Evolutionary conservation across 164 flowering plant species (phyloP).

Genomic region (Sedum album): DNA sequence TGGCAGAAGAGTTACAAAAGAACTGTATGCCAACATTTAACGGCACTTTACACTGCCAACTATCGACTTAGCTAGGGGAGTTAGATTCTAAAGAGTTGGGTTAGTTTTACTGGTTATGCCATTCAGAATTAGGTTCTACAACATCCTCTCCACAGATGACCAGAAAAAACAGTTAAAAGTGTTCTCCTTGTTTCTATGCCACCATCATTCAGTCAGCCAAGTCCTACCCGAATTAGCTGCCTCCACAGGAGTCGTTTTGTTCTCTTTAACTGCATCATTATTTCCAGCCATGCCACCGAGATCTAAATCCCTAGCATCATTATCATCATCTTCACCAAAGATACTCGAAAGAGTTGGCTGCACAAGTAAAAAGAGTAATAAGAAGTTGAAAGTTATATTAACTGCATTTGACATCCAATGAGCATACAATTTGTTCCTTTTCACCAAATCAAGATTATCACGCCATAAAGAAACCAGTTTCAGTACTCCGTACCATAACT

Average conservation of each 20-base stretch:
- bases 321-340: constrained; percentile 6
- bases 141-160: too few relatives aligned
- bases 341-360: constrained; percentile 3
- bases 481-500: too few relatives aligned
- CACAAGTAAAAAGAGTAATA: neutral
- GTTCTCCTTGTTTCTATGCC: neutral
- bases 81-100: neutral
- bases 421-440: neutral
- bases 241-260: neutral
- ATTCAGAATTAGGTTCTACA: too few relatives aligned
- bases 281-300: neutral
- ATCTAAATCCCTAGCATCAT: constrained; percentile 2
- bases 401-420: neutral
- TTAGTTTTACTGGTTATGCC: neutral
- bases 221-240: neutral
- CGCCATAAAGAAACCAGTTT: neutral
- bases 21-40: neutral
- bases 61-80: neutral
- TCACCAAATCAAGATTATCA: neutral
- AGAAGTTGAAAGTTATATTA: neutral
- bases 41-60: neutral
- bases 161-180: neutral
- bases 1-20: too few relatives aligned
- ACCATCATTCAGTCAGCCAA: constrained; percentile 4
- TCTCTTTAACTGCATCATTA: neutral